Evolutionary conservation across 176 grass and related monocot species (phyloP).

Genomic region (Saccharum officinarum): DNA sequence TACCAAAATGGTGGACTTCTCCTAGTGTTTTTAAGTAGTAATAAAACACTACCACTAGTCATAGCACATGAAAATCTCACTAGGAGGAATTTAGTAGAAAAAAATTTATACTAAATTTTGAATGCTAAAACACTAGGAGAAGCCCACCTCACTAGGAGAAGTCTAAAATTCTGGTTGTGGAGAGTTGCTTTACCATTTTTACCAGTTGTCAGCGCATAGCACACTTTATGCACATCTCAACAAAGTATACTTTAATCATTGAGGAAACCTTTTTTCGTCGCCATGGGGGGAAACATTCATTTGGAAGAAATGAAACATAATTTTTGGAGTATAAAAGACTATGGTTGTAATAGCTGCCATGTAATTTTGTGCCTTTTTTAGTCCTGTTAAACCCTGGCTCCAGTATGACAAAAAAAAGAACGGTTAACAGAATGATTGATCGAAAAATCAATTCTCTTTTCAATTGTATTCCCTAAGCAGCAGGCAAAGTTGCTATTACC

Average conservation of each 20-base stretch:
- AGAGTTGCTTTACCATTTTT: background rate
- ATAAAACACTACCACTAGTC: too few species aligned
- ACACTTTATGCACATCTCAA: constrained; percentile 11
- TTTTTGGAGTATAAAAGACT: background rate
- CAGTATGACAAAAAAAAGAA: constrained; percentile 8
- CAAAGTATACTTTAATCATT: background rate
- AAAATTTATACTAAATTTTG: too few species aligned
- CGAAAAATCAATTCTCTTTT: constrained; percentile 21
- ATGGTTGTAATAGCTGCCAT: background rate
- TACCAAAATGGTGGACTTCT: too few species aligned
- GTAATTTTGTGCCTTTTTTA: background rate
- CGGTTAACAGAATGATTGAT: constrained; percentile 18
- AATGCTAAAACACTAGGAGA: too few species aligned
- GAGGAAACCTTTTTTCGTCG: background rate
- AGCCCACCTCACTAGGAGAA: too few species aligned
- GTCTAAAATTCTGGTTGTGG: too few species aligned
- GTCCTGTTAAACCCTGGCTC: constrained; percentile 18
- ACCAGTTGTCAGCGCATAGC: background rate
- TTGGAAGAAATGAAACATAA: background rate
- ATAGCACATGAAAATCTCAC: too few species aligned
- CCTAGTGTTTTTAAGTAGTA: too few species aligned
- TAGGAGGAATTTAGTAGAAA: too few species aligned
- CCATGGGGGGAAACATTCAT: background rate
- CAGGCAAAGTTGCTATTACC: constrained; percentile 27
- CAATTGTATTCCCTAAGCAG: constrained; percentile 25